phyloP scores from a whole-genome alignment of 2,329 filamentous ascomycete species.

The Aquanectria penicillioides region DNA sequence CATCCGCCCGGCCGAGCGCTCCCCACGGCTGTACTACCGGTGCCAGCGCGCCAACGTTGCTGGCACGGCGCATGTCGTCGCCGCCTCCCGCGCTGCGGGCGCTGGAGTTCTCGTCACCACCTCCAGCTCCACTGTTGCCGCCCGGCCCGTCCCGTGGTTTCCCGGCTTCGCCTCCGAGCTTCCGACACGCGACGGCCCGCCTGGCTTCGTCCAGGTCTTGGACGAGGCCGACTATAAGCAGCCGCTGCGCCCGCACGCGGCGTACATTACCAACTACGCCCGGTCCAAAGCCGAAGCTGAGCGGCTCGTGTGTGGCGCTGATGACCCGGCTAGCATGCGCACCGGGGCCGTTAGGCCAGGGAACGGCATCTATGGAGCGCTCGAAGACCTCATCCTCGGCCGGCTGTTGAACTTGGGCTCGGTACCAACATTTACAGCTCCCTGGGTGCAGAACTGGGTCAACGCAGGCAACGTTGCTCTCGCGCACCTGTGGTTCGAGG shows the following conservation, averaged over 20 bases:
- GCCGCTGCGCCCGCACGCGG: slow-evolving; percentile 47
- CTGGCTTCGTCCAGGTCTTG: slow-evolving; percentile 55
- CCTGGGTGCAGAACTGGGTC: slow-evolving; percentile 61
- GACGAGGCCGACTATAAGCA: slow-evolving; percentile 55
- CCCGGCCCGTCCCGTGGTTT: slow-evolving; percentile 55
- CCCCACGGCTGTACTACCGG: slow-evolving; percentile 54
- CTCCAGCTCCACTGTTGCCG: slow-evolving; percentile 56
- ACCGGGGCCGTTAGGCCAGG: slow-evolving; percentile 65
- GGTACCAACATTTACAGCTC: slow-evolving; percentile 33
- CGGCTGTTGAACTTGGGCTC: slow-evolving; percentile 44
- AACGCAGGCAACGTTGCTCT: slow-evolving; percentile 62
- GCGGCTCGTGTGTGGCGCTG: slow-evolving; percentile 57
- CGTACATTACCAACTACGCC: slow-evolving; percentile 63
- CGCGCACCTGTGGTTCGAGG: slow-evolving; percentile 63
- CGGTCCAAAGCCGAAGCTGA: slow-evolving; percentile 63
- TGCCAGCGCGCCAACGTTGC: slow-evolving; percentile 60
- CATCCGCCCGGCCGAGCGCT: slow-evolving; percentile 62
- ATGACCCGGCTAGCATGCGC: slow-evolving; percentile 53
- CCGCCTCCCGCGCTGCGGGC: slow-evolving; percentile 57
- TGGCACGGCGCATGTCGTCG: too few relatives aligned
- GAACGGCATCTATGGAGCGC: slow-evolving; percentile 63
- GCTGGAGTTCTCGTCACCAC: slow-evolving; percentile 63
- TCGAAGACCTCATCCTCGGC: slow-evolving; percentile 47
- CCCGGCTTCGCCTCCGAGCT: slow-evolving; percentile 34
- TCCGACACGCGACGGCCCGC: slow-evolving; percentile 46